Evolutionary conservation across 2,329 filamentous ascomycete genomes (phyloP).

Genomic region (Venturia oleaginea): DNA sequence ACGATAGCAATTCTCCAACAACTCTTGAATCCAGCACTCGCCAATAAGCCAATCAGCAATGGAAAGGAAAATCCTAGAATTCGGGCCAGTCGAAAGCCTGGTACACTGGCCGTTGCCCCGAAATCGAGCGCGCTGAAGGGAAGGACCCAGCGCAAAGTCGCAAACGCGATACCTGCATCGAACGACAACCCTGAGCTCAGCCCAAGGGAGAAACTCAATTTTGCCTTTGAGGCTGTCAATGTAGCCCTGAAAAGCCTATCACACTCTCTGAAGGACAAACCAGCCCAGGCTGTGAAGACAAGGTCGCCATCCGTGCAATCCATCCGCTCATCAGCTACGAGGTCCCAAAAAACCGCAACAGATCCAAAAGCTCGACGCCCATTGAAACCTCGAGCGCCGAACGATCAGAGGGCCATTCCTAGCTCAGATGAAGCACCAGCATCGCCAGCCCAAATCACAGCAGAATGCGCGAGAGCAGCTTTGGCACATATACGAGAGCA

Average conservation of each 20-base stretch:
- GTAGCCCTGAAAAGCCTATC: constrained; percentile 57
- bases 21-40: not conserved
- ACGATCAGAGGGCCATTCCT: constrained; percentile 21
- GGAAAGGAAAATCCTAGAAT: not conserved
- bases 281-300: not conserved
- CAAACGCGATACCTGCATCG: not conserved
- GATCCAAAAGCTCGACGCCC: not conserved
- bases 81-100: not conserved
- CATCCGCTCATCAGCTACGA: not conserved
- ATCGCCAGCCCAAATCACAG: not conserved
- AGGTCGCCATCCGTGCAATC: not conserved
- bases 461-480: constrained; percentile 11
- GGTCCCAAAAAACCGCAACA: not conserved
- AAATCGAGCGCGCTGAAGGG: not conserved
- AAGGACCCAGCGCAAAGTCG: not conserved
- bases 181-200: constrained; percentile 8
- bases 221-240: constrained; percentile 69
- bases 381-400: constrained; percentile 33
- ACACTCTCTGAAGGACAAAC: constrained; percentile 49
- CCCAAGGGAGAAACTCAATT: constrained; percentile 52
- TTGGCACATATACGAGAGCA: constrained; percentile 15
- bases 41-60: not conserved
- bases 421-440: not conserved
- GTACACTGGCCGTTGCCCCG: constrained; percentile 1
- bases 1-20: not conserved